Base-by-base conservation (phyloP, 2,329 filamentous ascomycete species). In the Aureobasidium sp. region DNA sequence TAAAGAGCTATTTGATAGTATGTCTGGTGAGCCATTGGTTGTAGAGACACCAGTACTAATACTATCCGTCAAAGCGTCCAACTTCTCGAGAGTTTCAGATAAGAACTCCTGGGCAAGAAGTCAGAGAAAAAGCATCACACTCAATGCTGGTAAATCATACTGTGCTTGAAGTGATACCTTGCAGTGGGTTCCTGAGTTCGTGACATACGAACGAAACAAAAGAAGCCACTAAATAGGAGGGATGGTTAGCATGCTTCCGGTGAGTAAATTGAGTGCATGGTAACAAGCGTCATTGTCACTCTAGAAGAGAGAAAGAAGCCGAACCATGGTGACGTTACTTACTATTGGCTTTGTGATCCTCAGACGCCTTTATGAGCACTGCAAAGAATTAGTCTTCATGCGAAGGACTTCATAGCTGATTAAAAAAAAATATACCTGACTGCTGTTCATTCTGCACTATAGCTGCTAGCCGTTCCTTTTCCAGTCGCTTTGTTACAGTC, bases 131-230 rank as follows among this genome's bases (percentile, higher is more conserved):
- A 19, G n/a, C 16, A 16, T 14, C 8, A 29, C 12, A 17, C 16
- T 7, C n/a, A 16, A 2, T 29, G 1, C 11, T 12, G 8, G 4
- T 19, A 12, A 30, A n/a, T 12, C 40, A n/a, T 42, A 42, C 40
- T 5, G 41, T 42, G 14, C 40, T 24, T n/a, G 40, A 47, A 19
- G 42, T 48, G 12, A 54, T 42, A 2, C 51, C 51, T 35, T 56
- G 54, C 6, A 56, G 39, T 6, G 48, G 54, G 10, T 56, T 56
- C 11, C 54, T 39, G 10, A 56, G 21, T 19, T 56, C 54, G 17
- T 56, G 54, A 40, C 54, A 56, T 12, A 56, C 49, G 8, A 53
- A 56, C 7, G 54, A 56, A 5, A 56, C 54, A n/a, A 56, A 56
- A 4, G 54, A 56, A 14, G 48, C 19, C 54, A 56, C n/a, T n/a